Percentiles rank a stretch among this genome's conserved stretches.
phyloP scores from a whole-genome alignment of 805 yeast species.

The Saccharomycopsis capsularis region DNA sequence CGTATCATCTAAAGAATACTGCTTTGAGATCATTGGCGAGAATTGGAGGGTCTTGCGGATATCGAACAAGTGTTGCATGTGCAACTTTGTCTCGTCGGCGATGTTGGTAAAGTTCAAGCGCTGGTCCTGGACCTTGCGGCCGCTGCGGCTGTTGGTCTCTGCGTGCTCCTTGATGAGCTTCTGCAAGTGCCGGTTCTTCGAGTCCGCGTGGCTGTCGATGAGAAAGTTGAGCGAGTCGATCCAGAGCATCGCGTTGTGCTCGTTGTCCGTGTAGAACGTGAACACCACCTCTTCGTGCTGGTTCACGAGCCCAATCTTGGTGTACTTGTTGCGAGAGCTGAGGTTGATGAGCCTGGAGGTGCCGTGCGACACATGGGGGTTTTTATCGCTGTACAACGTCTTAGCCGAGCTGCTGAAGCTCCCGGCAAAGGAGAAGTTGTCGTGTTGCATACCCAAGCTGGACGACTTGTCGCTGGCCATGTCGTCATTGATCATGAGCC shows the following conservation, averaged over 20 bases:
- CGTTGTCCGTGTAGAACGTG: constrained; percentile 16
- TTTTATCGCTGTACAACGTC: background rate
- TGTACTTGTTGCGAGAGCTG: constrained; percentile 7
- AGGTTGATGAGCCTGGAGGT: constrained; percentile 1
- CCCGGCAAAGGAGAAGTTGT: background rate
- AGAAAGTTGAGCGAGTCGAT: constrained; percentile 16
- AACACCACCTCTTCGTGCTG: constrained; percentile 1
- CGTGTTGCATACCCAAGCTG: background rate
- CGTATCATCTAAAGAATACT: too few relatives aligned
- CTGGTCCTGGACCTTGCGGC: too few relatives aligned
- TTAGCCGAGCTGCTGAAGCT: background rate
- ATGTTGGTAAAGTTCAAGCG: constrained; percentile 11
- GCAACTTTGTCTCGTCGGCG: constrained; percentile 13
- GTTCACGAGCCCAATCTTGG: constrained; percentile 10
- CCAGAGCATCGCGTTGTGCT: constrained; percentile 14
- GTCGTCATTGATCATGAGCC: background rate
- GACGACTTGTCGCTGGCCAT: background rate
- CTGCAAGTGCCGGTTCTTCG: too few relatives aligned
- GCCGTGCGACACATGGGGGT: too few relatives aligned
- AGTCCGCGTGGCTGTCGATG: constrained; percentile 5
- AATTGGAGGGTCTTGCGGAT: constrained; percentile 17
- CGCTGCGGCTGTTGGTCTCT: too few relatives aligned
- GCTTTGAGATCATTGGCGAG: too few relatives aligned
- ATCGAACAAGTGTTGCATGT: constrained; percentile 17
- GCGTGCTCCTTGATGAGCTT: background rate